phyloP scores from a whole-genome alignment of 2,329 filamentous ascomycete species.

The Fusarium incarnatum region DNA sequence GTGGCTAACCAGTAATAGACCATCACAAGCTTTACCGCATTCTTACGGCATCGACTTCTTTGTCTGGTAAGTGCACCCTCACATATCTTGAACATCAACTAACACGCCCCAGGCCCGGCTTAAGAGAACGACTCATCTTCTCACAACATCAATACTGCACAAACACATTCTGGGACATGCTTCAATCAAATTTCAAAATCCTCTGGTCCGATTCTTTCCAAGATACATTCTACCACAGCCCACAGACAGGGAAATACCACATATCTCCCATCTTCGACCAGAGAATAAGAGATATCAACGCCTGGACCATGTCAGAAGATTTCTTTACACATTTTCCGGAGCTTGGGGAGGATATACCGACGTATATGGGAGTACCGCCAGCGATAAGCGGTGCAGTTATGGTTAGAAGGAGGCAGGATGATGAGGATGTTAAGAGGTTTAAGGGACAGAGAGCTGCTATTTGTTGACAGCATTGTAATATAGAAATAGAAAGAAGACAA shows the following conservation, averaged over 20 bases:
- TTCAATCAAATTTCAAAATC: constrained; percentile 39
- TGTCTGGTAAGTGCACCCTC: constrained; percentile 41
- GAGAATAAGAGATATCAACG: constrained; percentile 45
- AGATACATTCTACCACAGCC: constrained; percentile 44
- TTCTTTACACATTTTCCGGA: constrained; percentile 47
- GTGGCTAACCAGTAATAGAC: constrained; percentile 29
- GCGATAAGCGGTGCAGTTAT: not conserved
- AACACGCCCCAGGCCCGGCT: constrained; percentile 41
- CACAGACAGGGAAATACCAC: constrained; percentile 42
- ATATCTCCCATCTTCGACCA: constrained; percentile 44
- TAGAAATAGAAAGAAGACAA: not conserved
- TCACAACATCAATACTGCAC: constrained; percentile 48
- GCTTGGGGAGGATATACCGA: constrained; percentile 49
- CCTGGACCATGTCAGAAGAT: constrained; percentile 47
- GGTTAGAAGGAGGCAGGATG: not conserved
- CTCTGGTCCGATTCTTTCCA: constrained; percentile 44
- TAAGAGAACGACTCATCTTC: constrained; percentile 49
- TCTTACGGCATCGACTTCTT: constrained; percentile 50
- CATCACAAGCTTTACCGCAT: constrained; percentile 46
- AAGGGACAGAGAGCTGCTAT: constrained; percentile 14
- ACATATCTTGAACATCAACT: not conserved
- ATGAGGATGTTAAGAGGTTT: not conserved
- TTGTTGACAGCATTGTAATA: not conserved
- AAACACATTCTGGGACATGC: constrained; percentile 47
- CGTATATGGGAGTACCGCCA: constrained; percentile 5